Evolutionary conservation across 1,284 basidiomycete genomes (phyloP), one percentile per base, ranked within the genome.

Genomic region (Peniophora sp.): DNA sequence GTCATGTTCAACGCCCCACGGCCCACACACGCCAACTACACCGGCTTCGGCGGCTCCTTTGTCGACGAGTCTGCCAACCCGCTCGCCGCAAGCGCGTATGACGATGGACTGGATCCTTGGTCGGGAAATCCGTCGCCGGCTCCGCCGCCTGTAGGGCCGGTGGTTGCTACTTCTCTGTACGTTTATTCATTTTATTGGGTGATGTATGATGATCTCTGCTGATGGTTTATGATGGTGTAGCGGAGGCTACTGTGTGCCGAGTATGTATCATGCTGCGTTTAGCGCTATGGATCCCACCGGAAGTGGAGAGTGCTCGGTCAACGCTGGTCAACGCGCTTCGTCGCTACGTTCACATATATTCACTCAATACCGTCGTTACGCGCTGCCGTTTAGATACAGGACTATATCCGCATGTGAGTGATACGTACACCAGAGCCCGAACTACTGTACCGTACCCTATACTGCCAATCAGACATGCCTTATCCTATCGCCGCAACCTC

Each of bases 101-200:
- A 80, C 56, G 65, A 83, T 57, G 85, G 84, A 24, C 76, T 90
- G 39, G 92, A 95, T 69, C 92, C 92, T 17, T 95, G 92, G 92
- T 89, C 85, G 60, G 74, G 86, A 51, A 76, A 80, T 8, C 90
- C 90, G 2, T 85, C 82, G 52, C 90, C 90, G 18, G 79, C 84
- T 24, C 79, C 83, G 20, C 84, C 86, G 17, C 75, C 83, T 24
- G 56, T 68, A 17, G 67, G 68, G 35, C 75, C 81, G 39, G 68
- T 78, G 24, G 82, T 88, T 63, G 78, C 74, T 58, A 78, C 83
- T 47, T 83, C 88, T 90, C 62, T 84, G 86, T 85, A 59, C 47
- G 65, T 54, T 43, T 47, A 23, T 15, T 32, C 12, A 32, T 32
- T 14, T 15, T 23, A 17, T 45, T 22, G 11, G 18, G 45, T 41